Evolutionary conservation across 2,329 filamentous ascomycete genomes (phyloP), one percentile per base, ranked within the genome.

Genomic region (Stemphylium lycopersici): DNA sequence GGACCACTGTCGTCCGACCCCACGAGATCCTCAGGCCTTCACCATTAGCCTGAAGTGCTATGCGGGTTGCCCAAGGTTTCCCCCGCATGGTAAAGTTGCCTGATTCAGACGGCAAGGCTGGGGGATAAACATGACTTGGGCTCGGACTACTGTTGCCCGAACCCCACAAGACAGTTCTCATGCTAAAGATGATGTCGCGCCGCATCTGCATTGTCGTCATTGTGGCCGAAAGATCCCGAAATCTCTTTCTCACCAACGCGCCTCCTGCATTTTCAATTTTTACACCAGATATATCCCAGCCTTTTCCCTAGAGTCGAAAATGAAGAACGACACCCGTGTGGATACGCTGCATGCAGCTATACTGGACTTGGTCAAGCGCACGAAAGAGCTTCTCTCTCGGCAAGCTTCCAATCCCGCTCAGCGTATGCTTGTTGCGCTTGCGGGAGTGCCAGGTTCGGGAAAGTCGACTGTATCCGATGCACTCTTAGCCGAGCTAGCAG

Each of bases 381-480:
- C 61, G 16, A 56, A 61, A 48, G 42, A 45, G 48, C 63, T 68
- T 29, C 59, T 68, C 13, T 37, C 48, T 24, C 48, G 62, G 51
- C 64, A 67, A 61, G 49, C 55, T 26, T 52, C 52, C 38, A 12
- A 62, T 26, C 59, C 66, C 38, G 54, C 50, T 53, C 61, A 62
- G 33, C 63, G 66, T 20, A 58, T 64, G 40, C 62, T 70, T 20
- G 50, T 70, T 46, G 65, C 59, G 41, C 61, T 70, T 38, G 67
- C 67, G 7, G 66, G 66, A 32, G 66, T 70, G 32, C 67, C 66
- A 15, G 67, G 67, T 11, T 64, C 65, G 6, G 67, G 67, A 13
- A 69, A 69, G 43, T 67, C 63, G 4, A 70, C 66, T 3, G 63
- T 70, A 11, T 68, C 65, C 16, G 41, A 60, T 24, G 62, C 61